A percentile compares a stretch with the other conserved stretches of the same genome.
Evolutionary conservation across 306 rosid species (phyloP).

Genomic region (Fragaria vesca): DNA sequence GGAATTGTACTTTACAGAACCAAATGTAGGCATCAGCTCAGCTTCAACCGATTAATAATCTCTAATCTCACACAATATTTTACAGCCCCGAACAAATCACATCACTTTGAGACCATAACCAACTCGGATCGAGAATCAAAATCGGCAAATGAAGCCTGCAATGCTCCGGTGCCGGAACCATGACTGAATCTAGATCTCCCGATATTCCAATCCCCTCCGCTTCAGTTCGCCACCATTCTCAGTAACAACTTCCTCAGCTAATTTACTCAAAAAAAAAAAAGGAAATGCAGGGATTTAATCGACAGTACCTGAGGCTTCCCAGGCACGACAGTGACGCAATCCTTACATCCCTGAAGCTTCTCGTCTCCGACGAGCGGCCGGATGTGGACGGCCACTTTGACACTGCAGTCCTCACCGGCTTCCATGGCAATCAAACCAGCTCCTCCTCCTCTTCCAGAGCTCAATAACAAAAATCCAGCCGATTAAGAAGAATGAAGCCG

Average conservation of each 20-base stretch:
- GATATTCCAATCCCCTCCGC: not conserved
- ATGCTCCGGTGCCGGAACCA: constrained; percentile 4
- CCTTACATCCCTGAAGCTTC: constrained; percentile 94
- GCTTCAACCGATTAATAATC: constrained; percentile 20
- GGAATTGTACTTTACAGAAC: constrained; percentile 3
- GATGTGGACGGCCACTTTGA: constrained; percentile 92
- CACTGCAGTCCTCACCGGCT: constrained; percentile 88
- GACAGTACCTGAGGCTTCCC: constrained; percentile 94
- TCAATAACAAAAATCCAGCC: not conserved
- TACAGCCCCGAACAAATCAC: constrained; percentile 20
- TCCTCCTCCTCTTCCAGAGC: not conserved
- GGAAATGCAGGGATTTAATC: not conserved
- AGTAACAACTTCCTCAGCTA: not conserved
- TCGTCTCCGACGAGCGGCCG: constrained; percentile 92
- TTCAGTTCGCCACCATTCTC: not conserved
- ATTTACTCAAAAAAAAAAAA: not conserved
- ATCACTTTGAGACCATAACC: constrained; percentile 20
- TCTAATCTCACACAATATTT: constrained; percentile 2
- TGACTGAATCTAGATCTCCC: constrained; percentile 46
- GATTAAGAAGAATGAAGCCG: constrained; percentile 11
- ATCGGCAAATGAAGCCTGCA: not conserved
- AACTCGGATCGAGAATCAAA: constrained; percentile 30
- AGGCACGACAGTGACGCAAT: constrained; percentile 81
- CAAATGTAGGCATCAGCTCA: constrained; percentile 16
- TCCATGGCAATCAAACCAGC: constrained; percentile 42